A percentile compares a stretch with the other conserved stretches of the same genome.
These are phyloP conservation scores for Elaeis guineensis DNA, from an alignment of 176 grass and related monocot species.

Conservation along the genomic window DNA sequence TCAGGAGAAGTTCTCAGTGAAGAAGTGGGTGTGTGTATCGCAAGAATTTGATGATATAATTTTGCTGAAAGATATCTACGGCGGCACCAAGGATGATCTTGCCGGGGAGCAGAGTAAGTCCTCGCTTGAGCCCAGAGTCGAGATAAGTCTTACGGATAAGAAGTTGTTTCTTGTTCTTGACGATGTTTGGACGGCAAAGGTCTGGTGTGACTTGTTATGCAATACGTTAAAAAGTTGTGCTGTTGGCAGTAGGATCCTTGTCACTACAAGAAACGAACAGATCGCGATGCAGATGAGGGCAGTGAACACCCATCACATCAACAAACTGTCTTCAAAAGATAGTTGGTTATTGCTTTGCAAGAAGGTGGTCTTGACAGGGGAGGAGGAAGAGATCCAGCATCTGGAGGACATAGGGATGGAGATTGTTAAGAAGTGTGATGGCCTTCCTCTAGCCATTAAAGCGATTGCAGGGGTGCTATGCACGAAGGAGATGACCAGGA, in stretches of 20 bases:
- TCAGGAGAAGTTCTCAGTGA: constrained; percentile 14
- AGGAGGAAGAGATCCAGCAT: not conserved
- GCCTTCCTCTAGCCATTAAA: too few relatives aligned
- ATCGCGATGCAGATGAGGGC: constrained; percentile 22
- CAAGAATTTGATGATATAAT: constrained; percentile 3
- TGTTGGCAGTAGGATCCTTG: constrained; percentile 17
- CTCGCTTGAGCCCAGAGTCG: constrained; percentile 8
- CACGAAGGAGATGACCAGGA: constrained; percentile 16
- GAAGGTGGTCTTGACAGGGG: constrained; percentile 15
- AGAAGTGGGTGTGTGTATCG: constrained; percentile 26
- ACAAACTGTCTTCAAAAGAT: constrained; percentile 18
- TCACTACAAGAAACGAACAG: constrained; percentile 31
- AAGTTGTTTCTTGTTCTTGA: constrained; percentile 26
- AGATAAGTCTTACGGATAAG: not conserved
- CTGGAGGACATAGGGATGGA: constrained; percentile 4
- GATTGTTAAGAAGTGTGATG: too few relatives aligned
- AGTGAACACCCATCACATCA: constrained; percentile 9
- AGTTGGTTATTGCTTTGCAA: constrained; percentile 26
- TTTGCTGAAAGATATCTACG: constrained; percentile 18
- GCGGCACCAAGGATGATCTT: not conserved
- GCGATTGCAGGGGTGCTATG: constrained; percentile 26
- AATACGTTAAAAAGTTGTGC: constrained; percentile 7
- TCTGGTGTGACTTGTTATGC: constrained; percentile 12
- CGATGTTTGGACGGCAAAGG: constrained; percentile 23
- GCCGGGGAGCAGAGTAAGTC: constrained; percentile 13